Percentiles rank a stretch among this genome's conserved stretches.
Evolutionary conservation across 495 filamentous ascomycete species (phyloP).

Genomic region (Achaetomiella virescens): DNA sequence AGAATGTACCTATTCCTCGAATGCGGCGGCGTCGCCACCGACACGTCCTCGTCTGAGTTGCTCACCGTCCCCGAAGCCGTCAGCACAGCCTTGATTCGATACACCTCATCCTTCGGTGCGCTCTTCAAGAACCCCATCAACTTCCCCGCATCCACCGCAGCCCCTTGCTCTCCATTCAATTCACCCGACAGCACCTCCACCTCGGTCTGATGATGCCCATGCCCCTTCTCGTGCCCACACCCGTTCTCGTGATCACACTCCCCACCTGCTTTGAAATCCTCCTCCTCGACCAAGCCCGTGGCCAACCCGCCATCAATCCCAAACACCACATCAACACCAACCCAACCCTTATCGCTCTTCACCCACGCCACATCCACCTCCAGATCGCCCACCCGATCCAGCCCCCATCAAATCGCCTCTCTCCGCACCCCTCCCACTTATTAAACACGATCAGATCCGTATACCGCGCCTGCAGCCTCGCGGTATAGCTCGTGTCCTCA

Average conservation of each 20-base stretch:
- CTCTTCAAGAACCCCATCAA: conserved; percentile 59
- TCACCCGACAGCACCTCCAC: conserved; percentile 83
- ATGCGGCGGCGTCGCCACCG: conserved; percentile 5
- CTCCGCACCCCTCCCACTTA: conserved; percentile 79
- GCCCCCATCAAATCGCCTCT: conserved; percentile 69
- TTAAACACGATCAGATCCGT: conserved; percentile 93
- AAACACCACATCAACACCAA: conserved; percentile 71
- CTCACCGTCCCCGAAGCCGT: conserved; percentile 50
- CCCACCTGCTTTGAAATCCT: background rate
- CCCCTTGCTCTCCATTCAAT: conserved; percentile 36
- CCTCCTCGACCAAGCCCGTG: conserved; percentile 43
- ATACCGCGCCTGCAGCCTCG: conserved; percentile 78
- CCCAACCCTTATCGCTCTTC: conserved; percentile 69
- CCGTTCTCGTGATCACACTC: conserved; percentile 22
- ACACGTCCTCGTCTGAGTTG: conserved; percentile 52
- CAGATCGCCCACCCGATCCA: conserved; percentile 81
- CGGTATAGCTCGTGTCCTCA: conserved; percentile 82
- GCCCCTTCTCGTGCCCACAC: conserved; percentile 24
- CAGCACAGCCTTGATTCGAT: conserved; percentile 88
- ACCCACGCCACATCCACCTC: conserved; percentile 74
- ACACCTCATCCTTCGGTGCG: conserved; percentile 84
- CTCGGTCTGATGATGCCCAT: conserved; percentile 64
- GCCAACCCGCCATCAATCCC: conserved; percentile 81
- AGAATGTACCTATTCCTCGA: conserved; percentile 60
- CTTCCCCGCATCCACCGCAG: conserved; percentile 54